Percentiles rank a stretch among this genome's conserved stretches.
These are phyloP conservation scores for Raffaelea ambrosiae DNA, from an alignment of 2,329 filamentous ascomycete species.

Conservation along the genomic window DNA sequence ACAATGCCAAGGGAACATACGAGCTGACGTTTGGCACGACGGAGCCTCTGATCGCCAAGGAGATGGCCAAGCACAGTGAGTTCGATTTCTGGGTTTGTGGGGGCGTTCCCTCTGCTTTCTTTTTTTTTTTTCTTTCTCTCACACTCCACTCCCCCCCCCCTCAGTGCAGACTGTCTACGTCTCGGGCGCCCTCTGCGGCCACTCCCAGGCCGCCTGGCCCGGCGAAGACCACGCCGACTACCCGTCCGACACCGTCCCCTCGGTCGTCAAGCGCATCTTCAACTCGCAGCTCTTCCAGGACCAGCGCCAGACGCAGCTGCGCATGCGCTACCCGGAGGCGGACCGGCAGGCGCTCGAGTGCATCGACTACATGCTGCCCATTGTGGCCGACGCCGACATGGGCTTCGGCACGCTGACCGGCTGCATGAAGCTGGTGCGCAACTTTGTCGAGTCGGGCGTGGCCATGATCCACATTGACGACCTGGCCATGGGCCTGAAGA, in stretches of 20 bases:
- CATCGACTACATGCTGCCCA: background rate
- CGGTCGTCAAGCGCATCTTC: background rate
- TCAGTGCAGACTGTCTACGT: background rate
- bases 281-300: background rate
- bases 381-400: background rate
- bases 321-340: background rate
- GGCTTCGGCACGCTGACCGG: background rate
- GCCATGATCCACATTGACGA: background rate
- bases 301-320: background rate
- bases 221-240: background rate
- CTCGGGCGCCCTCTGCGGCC: background rate
- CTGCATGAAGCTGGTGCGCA: background rate
- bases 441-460: background rate
- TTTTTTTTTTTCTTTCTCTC: no score
- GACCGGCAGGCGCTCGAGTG: background rate
- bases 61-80: background rate
- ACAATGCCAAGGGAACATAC: background rate
- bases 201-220: no score
- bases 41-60: background rate
- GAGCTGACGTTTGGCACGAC: background rate
- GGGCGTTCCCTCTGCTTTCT: no score
- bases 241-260: background rate
- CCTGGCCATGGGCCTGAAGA: background rate
- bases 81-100: no score
- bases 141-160: no score